Conservation (phyloP, 495 filamentous ascomycete genomes). For the Xylaria telfairii region DNA sequence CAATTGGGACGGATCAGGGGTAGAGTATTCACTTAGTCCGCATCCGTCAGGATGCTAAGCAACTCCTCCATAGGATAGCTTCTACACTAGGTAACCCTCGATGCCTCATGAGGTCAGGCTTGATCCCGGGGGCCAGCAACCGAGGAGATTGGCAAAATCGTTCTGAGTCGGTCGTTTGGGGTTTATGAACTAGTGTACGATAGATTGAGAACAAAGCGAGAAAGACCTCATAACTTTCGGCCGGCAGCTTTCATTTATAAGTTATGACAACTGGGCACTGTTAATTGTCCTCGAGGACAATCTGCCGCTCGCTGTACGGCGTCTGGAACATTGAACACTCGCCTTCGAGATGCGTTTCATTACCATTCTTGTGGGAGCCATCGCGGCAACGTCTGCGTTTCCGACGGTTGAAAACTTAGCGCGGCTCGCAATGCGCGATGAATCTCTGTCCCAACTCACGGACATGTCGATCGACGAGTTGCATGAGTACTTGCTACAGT, state of each 20-base stretch:
- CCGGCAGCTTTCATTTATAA: background rate
- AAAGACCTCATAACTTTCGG: background rate
- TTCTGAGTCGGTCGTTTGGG: background rate
- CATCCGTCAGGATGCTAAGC: background rate
- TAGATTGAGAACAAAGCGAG: background rate
- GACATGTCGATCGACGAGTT: slow-evolving; percentile 13
- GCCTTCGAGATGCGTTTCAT: slow-evolving; percentile 4
- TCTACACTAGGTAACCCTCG: slow-evolving; percentile 1
- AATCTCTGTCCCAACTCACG: background rate
- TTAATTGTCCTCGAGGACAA: background rate
- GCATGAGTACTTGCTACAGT: background rate
- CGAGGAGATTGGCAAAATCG: background rate
- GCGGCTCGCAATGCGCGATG: slow-evolving; percentile 1
- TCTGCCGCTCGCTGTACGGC: background rate
- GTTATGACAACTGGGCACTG: background rate
- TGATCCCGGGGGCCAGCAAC: background rate
- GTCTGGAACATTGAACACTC: background rate
- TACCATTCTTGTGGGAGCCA: background rate
- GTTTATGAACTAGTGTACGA: background rate
- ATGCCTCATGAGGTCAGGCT: slow-evolving; percentile 4
- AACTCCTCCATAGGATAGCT: background rate
- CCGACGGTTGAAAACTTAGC: slow-evolving; percentile 17
- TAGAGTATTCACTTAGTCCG: background rate
- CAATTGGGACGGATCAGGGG: slow-evolving; percentile 1
- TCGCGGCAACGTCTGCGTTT: slow-evolving; percentile 9